A percentile compares a stretch with the other conserved stretches of the same genome.
Conservation (phyloP, 805 yeast species). For the Zygosaccharomyces siamensis region DNA sequence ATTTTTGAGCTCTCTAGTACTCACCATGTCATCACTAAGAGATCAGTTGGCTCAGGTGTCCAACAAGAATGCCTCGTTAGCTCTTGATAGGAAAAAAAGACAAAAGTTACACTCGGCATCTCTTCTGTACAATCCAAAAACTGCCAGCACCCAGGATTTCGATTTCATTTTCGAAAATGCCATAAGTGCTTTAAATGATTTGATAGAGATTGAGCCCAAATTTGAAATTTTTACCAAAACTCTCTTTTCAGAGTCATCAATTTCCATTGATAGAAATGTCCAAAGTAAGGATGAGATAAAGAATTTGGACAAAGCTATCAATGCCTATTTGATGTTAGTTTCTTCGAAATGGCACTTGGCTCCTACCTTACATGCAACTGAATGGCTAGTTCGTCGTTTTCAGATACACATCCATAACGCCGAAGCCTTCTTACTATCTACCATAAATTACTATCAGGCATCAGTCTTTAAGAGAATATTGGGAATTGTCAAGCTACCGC, state of each 20-base stretch:
- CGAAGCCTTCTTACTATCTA: slow-evolving; percentile 64
- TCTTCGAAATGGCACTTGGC: slow-evolving; percentile 73
- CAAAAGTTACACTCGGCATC: slow-evolving; percentile 87
- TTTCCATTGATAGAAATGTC: slow-evolving; percentile 73
- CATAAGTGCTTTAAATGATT: slow-evolving; percentile 68
- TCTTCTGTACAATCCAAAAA: slow-evolving; percentile 74
- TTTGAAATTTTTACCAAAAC: slow-evolving; percentile 66
- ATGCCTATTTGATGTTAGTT: slow-evolving; percentile 64
- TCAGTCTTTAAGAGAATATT: slow-evolving; percentile 73
- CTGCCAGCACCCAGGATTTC: slow-evolving; percentile 92
- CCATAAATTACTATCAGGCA: slow-evolving; percentile 74
- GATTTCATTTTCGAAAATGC: slow-evolving; percentile 72
- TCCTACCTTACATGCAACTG: slow-evolving; percentile 77
- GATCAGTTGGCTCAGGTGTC: slow-evolving; percentile 74
- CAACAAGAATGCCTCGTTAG: slow-evolving; percentile 60
- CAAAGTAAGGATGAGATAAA: slow-evolving; percentile 73
- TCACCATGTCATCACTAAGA: slow-evolving; percentile 58
- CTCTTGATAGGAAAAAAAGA: slow-evolving; percentile 79
- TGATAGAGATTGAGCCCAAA: slow-evolving; percentile 66
- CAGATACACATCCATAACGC: slow-evolving; percentile 77
- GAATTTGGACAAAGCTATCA: slow-evolving; percentile 70
- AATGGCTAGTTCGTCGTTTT: slow-evolving; percentile 92
- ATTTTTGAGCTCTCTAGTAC: background rate
- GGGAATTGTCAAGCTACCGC: slow-evolving; percentile 73
- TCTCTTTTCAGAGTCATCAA: slow-evolving; percentile 77